Conservation (phyloP, 2,329 filamentous ascomycete genomes). For the Colletotrichum sp. region DNA sequence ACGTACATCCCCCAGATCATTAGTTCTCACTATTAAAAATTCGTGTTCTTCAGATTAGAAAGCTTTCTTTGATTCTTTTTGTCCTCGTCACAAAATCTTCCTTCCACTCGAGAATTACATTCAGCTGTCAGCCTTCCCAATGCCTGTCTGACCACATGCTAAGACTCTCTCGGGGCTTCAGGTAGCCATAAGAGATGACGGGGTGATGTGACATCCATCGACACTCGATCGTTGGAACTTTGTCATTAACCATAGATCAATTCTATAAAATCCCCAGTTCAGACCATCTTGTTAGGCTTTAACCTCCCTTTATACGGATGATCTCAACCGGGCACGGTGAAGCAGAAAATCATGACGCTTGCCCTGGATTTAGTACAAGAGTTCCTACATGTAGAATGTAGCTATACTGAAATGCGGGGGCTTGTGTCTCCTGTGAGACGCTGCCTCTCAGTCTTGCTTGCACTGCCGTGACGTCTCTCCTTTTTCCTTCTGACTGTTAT, state of each 20-base stretch:
- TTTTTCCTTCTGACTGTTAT: not conserved
- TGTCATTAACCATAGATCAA: not conserved
- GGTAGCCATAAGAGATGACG: not conserved
- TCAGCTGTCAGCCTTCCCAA: not conserved
- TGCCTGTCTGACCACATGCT: not conserved
- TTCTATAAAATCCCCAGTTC: not conserved
- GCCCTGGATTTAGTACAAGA: not conserved
- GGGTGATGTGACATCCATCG: not conserved
- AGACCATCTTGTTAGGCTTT: not conserved
- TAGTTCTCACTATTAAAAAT: not conserved
- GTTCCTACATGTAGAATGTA: not conserved
- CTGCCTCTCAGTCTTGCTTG: not conserved
- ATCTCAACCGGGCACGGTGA: not conserved
- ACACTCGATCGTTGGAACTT: not conserved
- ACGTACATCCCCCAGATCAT: not conserved
- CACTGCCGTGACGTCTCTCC: not conserved
- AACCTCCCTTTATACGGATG: not conserved
- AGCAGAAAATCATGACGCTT: not conserved
- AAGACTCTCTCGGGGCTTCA: not conserved
- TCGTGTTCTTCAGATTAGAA: not conserved
- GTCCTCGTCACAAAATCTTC: not conserved
- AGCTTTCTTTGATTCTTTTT: not conserved
- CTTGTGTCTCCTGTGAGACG: not conserved
- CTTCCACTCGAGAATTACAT: not conserved
- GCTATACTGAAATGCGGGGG: not conserved